phyloP scores from a whole-genome alignment of 2,329 filamentous ascomycete genomes.

The Aspergillus eucalypticola region DNA sequence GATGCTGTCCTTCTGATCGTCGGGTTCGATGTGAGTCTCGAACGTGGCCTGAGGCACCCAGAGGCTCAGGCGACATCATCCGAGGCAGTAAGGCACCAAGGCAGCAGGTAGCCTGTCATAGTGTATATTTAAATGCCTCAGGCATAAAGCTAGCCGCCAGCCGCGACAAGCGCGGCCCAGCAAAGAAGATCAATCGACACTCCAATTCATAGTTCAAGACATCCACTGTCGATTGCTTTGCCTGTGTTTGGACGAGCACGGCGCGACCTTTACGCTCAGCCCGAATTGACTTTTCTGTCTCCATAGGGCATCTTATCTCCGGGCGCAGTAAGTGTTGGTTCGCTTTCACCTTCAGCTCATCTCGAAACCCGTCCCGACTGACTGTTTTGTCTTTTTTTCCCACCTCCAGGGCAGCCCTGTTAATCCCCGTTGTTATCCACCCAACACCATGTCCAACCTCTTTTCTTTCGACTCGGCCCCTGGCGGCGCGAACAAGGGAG shows the following conservation, averaged over 20 bases:
- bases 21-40: conserved; percentile 37
- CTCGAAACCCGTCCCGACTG: neutral
- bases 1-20: conserved; percentile 25
- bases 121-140: conserved; percentile 1
- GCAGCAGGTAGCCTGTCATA: neutral
- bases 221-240: conserved; percentile 4
- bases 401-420: conserved; percentile 27
- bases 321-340: conserved; percentile 27
- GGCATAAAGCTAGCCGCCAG: conserved; percentile 12
- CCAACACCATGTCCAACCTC: conserved; percentile 34
- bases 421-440: conserved; percentile 21
- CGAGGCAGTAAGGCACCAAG: neutral
- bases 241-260: conserved; percentile 6
- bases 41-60: conserved; percentile 21
- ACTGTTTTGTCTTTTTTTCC: conserved; percentile 19
- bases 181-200: neutral
- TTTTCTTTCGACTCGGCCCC: conserved; percentile 44
- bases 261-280: neutral
- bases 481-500: conserved; percentile 34
- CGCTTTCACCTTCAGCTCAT: conserved; percentile 2
- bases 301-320: conserved; percentile 5
- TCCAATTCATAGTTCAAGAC: neutral
- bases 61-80: neutral
- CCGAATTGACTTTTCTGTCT: conserved; percentile 6
- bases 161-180: conserved; percentile 20